These are phyloP conservation scores for Chenopodium berlandieri DNA, from an alignment of 148 eudicot species.

Conservation along the genomic window DNA sequence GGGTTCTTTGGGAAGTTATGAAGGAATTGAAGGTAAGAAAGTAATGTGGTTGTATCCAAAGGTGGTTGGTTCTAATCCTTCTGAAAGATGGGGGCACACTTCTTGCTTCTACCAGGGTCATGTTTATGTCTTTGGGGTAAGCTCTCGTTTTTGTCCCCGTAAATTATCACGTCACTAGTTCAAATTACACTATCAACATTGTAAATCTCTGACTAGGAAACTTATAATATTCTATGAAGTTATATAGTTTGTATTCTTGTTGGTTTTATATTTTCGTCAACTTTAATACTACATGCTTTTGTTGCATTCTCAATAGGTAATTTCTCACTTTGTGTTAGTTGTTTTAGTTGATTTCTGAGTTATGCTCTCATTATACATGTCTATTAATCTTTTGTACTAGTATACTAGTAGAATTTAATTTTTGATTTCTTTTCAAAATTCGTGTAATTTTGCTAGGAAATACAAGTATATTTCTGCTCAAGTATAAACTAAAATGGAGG, in stretches of 20 bases:
- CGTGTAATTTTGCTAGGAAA: too few relatives aligned
- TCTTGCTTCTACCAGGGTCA: slow-evolving; percentile 65
- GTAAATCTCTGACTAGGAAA: neutral
- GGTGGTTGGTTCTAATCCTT: slow-evolving; percentile 56
- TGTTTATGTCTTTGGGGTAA: slow-evolving; percentile 87
- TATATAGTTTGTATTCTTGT: neutral
- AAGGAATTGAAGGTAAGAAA: slow-evolving; percentile 33
- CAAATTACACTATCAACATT: neutral
- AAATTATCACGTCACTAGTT: neutral
- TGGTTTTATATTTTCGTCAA: neutral
- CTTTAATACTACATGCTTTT: neutral
- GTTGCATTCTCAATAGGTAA: neutral
- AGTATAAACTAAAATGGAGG: too few relatives aligned
- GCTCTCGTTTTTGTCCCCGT: neutral
- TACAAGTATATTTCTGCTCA: too few relatives aligned
- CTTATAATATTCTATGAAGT: too few relatives aligned
- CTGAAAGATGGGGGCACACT: slow-evolving; percentile 99
- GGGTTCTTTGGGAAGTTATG: slow-evolving; percentile 57
- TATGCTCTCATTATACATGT: neutral
- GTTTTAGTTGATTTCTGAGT: neutral
- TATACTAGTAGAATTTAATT: neutral
- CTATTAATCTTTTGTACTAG: neutral
- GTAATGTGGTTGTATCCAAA: slow-evolving; percentile 92
- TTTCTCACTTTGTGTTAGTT: neutral
- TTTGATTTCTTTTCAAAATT: too few relatives aligned